A percentile compares a stretch with the other conserved stretches of the same genome.
phyloP scores from a whole-genome alignment of 2,329 filamentous ascomycete genomes.

The Aureobasidium sp. region DNA sequence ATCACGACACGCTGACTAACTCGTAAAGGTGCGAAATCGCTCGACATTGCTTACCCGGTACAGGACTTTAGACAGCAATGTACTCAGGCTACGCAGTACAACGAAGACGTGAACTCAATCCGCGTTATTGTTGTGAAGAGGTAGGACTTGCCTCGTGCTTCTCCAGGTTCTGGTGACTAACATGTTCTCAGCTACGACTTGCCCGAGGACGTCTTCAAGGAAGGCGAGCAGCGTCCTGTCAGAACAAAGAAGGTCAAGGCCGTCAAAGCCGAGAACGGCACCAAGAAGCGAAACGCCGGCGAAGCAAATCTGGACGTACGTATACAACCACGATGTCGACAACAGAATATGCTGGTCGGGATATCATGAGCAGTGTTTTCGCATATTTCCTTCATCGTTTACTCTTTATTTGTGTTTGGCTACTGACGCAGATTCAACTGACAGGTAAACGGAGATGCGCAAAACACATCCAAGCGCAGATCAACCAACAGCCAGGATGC shows the following conservation, averaged over 20 bases:
- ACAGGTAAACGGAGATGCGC: neutral
- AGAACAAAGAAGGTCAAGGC: constrained; percentile 32
- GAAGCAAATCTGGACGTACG: constrained; percentile 39
- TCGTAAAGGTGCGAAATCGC: constrained; percentile 53
- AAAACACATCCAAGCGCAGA: constrained; percentile 10
- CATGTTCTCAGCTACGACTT: constrained; percentile 61
- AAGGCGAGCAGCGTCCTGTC: constrained; percentile 53
- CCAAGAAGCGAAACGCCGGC: constrained; percentile 36
- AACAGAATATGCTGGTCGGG: neutral
- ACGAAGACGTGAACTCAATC: constrained; percentile 66
- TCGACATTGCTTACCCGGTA: constrained; percentile 74
- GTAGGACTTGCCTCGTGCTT: constrained; percentile 43
- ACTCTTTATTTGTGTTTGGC: neutral
- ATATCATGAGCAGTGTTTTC: neutral
- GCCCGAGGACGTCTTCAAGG: constrained; percentile 79
- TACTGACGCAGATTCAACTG: neutral
- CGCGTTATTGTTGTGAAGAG: constrained; percentile 77
- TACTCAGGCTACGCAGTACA: constrained; percentile 64
- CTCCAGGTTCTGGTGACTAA: constrained; percentile 16
- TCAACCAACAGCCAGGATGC: constrained; percentile 4
- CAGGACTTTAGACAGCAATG: constrained; percentile 81
- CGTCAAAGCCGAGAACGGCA: constrained; percentile 14
- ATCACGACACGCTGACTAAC: constrained; percentile 15
- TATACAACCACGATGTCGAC: constrained; percentile 16
- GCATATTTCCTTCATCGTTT: neutral